Evolutionary conservation across 1,284 basidiomycete genomes (phyloP), one percentile per base, ranked within the genome.

Genomic region (Microbotryum saponariae): DNA sequence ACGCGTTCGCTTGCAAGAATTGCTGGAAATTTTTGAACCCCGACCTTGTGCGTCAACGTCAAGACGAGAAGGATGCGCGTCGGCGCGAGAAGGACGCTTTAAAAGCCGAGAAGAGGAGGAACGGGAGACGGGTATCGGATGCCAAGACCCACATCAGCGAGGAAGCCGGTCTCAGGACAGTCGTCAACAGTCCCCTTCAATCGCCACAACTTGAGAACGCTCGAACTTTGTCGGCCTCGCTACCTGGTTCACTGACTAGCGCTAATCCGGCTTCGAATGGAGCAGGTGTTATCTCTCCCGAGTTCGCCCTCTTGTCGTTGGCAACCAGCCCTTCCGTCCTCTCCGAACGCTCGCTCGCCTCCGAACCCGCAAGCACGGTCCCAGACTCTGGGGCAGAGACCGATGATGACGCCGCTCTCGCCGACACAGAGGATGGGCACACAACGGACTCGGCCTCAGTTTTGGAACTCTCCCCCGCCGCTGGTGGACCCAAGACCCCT

Each of bases 1-100:
- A 97, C 71, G 87, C 86, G 77, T 93, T 96, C 64, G 89, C 91
- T 0, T 97, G 92, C 75, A 82, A 88, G 69, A 82, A 87, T 60
- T 97, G 92, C 77, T 97, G 92, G 92, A 89, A 91, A 77, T 83
- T 63, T 20, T 49, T 69, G 29, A 63, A 72, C 51, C 70, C 71
- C 2, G 70, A 70, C 10, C 42, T 68, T n/a, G 71, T 70, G 47
- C 62, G 72, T 48, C 62, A 73, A 55, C 63, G 70, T 54, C 64
- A 72, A 53, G 64, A 59, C 48, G 58, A 63, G 58, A 64, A 64
- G 64, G 54, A 59, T 55, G 37, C 74, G 33, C 48, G 55, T 45
- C 50, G 61, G 57, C 60, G 33, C 49, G 57, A 47, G 57, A 61
- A 58, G 49, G 57, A 51, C 46, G 61, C 56, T 42, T 42, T 42